Percentiles rank a stretch among this genome's conserved stretches.
phyloP scores from a whole-genome alignment of 148 eudicot genomes.

The Rhododendron molle region DNA sequence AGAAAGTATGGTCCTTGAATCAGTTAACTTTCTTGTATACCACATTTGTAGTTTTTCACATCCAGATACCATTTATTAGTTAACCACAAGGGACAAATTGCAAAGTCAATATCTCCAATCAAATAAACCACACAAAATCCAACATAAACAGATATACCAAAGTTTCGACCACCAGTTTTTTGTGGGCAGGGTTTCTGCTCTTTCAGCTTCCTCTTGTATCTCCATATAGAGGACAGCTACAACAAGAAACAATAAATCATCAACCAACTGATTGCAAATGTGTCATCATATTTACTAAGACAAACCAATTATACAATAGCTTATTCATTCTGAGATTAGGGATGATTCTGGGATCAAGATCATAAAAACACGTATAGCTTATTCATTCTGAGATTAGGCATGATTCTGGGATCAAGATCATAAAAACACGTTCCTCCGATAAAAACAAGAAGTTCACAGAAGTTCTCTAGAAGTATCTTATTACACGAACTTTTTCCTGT shows the following conservation, averaged over 20 bases:
- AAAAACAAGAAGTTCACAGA: background rate
- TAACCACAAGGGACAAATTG: background rate
- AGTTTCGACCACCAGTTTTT: slow-evolving; percentile 3
- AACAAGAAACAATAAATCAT: slow-evolving; percentile 7
- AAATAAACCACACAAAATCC: background rate
- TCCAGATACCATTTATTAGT: background rate
- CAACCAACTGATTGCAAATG: background rate
- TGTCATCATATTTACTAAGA: background rate
- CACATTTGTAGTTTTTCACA: background rate
- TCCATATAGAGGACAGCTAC: slow-evolving; percentile 46
- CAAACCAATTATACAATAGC: background rate
- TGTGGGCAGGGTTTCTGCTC: slow-evolving; percentile 40
- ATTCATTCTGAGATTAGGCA: background rate
- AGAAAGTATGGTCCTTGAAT: background rate
- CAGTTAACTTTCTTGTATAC: background rate
- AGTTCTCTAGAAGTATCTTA: background rate
- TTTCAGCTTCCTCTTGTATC: slow-evolving; percentile 41
- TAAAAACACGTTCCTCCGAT: background rate
- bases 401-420: background rate
- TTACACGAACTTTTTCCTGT: background rate
- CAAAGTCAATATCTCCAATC: background rate
- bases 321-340: background rate
- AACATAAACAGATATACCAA: slow-evolving; percentile 16
- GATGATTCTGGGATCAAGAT: background rate
- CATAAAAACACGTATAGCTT: background rate